A percentile compares a stretch with the other conserved stretches of the same genome.
These are phyloP conservation scores for Leishmania guyanensis DNA, from an alignment of 208 protist genomes.

Conservation along the genomic window DNA sequence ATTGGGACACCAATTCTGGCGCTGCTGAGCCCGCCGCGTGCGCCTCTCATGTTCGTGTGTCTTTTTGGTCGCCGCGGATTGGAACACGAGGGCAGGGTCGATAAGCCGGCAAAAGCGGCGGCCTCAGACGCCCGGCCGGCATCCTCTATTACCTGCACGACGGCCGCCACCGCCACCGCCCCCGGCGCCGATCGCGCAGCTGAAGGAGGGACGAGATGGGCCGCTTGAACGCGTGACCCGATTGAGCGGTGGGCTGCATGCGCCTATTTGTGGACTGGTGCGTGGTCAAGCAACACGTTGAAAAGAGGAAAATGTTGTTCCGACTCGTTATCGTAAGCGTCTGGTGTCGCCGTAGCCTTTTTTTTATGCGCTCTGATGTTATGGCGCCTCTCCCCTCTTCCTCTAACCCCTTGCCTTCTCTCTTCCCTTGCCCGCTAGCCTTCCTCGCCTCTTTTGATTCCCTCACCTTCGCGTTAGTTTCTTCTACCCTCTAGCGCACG, in stretches of 20 bases:
- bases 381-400: neutral
- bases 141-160: too few species aligned
- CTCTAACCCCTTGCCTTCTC: neutral
- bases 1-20: neutral
- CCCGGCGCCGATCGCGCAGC: too few species aligned
- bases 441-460: neutral
- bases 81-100: neutral
- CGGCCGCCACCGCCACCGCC: too few species aligned
- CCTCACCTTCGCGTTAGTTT: neutral
- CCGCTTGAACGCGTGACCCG: too few species aligned
- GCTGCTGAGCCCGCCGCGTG: too few species aligned
- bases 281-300: neutral
- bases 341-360: neutral
- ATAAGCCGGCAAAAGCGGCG: neutral
- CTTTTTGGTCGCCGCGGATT: neutral
- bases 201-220: too few species aligned
- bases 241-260: too few species aligned
- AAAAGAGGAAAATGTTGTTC: neutral
- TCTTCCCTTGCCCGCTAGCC: neutral
- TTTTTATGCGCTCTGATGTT: neutral
- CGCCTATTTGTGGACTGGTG: neutral
- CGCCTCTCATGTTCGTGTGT: neutral
- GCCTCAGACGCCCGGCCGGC: too few species aligned
- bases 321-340: neutral
- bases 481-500: too few species aligned